Evolutionary conservation across 176 grass and related monocot genomes (phyloP), one percentile per base, ranked within the genome.

Genomic region (Rhynchospora tenuis): DNA sequence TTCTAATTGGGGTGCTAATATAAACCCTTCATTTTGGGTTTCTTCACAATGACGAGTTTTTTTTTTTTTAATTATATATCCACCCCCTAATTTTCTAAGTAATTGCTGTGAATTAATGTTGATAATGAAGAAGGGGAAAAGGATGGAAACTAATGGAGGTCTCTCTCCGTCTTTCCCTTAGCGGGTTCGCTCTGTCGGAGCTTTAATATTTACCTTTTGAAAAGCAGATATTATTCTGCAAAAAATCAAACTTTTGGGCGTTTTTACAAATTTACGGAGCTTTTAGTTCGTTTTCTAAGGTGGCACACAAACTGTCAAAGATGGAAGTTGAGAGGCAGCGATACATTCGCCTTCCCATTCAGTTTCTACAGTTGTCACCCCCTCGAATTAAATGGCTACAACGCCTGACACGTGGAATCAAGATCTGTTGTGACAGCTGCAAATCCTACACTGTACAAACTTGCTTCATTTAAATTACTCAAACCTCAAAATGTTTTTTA

Each of bases 141-240:
- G 11, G 23, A 84, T 70, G 50, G 17, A 56, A 60, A 51, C 43
- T 42, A n/a, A 73, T 72, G 69, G 82, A 73, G 22, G 67, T 85
- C 59, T 68, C 59, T 79, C 17, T 43, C 84, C 52, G 10, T 85
- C 33, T 77, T 63, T 78, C 72, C 69, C 54, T 85, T 22, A n/a
- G 9, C 54, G 20, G 58, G 28, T 77, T 85, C 22, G 17, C 6
- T 75, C 29, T 76, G 69, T 78, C 6, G 71, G 50, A 77, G 73
- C 73, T 56, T 56, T 28, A 56, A 52, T 54, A 76, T 13, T 76
- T 76, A 11, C 24, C 12, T 73, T 75, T 61, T 29, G 17, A 28
- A 54, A 28, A 31, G 15, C 3, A 24, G 13, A 45, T 27, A 0
- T 14, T 17, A 1, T 54, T 55, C 28, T 76, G 69, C 9, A 47